Base-by-base conservation (phyloP, 73 alveolate genomes). In the Tetrahymena borealis region DNA sequence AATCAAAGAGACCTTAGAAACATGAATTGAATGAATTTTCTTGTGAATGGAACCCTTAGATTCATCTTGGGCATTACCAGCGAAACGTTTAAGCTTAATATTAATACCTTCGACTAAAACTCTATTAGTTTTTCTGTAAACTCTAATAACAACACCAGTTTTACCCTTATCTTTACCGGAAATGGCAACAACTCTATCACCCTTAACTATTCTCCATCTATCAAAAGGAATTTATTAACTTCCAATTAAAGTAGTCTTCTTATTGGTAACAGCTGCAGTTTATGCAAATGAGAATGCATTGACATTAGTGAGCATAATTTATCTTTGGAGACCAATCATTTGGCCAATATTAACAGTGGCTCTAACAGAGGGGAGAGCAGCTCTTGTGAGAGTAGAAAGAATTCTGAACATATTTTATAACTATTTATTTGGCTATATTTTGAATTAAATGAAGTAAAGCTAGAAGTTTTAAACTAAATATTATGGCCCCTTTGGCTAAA, bases 31-130 rank as follows among this genome's bases (percentile, higher is more conserved):
- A 40, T 91, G 91, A 42, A 92, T 94, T 33, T 77, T 39, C 90
- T 79, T 18, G 12, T 90, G 42, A 39, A 91, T 36, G 11, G 92
- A 92, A 16, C 79, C 38, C 40, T 41, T 39, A n/a, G 78, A 24
- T 32, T 78, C 95, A 35, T 43, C 94, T 31, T 40, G 37, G 85
- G 85, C 94, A 28, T 43, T 32, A 12, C 78, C 42, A 4, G 91
- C 93, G 9, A 78, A 40, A 42, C 93, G 78, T 90, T 90, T 95
- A 42, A 78, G 91, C 79, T 90, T 95, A 91, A 92, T 33, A 79
- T 97, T 97, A 40, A 95, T 96, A 33, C 99, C 99, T 78, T 93
- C 79, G 16, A 97, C 99, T 24, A 94, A 36, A 6, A 97, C 98
- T 40, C 85, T 60, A 91, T 97, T 97, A 4, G 90, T 91, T 78